These are phyloP conservation scores for Wickerhamiella galacta DNA, from an alignment of 805 yeast species.

Conservation along the genomic window DNA sequence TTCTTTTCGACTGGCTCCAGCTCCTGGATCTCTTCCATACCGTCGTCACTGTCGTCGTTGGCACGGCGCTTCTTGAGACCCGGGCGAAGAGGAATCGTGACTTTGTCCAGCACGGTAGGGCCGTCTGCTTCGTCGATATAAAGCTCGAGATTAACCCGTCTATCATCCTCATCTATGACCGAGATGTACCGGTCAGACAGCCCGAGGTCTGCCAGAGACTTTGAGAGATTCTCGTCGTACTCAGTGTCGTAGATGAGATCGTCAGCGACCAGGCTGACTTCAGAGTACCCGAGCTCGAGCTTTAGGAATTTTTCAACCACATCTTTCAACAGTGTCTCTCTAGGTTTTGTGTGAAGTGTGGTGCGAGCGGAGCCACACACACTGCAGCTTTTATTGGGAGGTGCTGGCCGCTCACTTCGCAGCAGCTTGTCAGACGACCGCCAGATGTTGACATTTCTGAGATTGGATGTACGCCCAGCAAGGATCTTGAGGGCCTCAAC, in stretches of 20 bases:
- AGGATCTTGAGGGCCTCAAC: slow-evolving; percentile 49
- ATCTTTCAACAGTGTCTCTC: slow-evolving; percentile 27
- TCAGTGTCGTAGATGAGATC: slow-evolving; percentile 69
- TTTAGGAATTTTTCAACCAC: slow-evolving; percentile 34
- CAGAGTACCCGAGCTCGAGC: slow-evolving; percentile 36
- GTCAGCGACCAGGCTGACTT: slow-evolving; percentile 39
- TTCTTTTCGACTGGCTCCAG: too few relatives aligned
- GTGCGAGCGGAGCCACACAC: slow-evolving; percentile 27
- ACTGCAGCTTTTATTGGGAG: slow-evolving; percentile 57
- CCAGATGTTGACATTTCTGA: slow-evolving; percentile 34
- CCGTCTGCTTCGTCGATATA: slow-evolving; percentile 13
- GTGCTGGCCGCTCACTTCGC: slow-evolving; percentile 41
- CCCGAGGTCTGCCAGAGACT: slow-evolving; percentile 35
- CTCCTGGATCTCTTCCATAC: slow-evolving; percentile 1
- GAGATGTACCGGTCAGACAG: slow-evolving; percentile 50
- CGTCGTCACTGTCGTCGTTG: slow-evolving; percentile 6
- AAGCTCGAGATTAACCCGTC: slow-evolving; percentile 36
- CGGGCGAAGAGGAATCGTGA: slow-evolving; percentile 13
- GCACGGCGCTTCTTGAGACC: background rate
- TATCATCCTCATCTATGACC: slow-evolving; percentile 69
- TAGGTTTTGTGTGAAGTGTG: slow-evolving; percentile 13
- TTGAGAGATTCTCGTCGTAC: slow-evolving; percentile 58
- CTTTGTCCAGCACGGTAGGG: slow-evolving; percentile 14
- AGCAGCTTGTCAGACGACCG: slow-evolving; percentile 46
- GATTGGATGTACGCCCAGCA: slow-evolving; percentile 14